A percentile compares a stretch with the other conserved stretches of the same genome.
Evolutionary conservation across 768 basidiomycete genomes (phyloP).

Genomic region (Pleurotus djamor): DNA sequence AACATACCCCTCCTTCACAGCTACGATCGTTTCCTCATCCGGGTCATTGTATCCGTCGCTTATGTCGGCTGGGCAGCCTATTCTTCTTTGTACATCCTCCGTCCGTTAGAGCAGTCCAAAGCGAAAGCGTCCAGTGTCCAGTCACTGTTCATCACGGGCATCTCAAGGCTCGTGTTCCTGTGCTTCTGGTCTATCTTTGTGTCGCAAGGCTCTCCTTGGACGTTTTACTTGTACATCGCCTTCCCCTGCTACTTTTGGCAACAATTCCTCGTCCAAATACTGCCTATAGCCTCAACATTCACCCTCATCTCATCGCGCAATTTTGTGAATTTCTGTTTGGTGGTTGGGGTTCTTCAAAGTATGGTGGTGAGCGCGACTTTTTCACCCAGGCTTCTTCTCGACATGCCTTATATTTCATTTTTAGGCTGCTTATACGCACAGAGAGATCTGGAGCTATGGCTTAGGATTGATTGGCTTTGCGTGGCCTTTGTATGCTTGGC

Average conservation of each 20-base stretch:
- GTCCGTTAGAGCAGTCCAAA: slow-evolving; percentile 25
- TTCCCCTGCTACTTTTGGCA: slow-evolving; percentile 83
- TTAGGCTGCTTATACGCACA: slow-evolving; percentile 69
- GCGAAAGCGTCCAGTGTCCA: not conserved
- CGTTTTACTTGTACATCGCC: slow-evolving; percentile 71
- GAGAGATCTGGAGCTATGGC: slow-evolving; percentile 71
- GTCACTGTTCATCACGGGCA: slow-evolving; percentile 8
- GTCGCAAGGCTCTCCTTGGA: slow-evolving; percentile 65
- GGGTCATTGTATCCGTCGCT: slow-evolving; percentile 63
- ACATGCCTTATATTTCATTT: not conserved
- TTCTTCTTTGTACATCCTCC: slow-evolving; percentile 55
- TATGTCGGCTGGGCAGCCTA: slow-evolving; percentile 81
- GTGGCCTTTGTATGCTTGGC: slow-evolving; percentile 66
- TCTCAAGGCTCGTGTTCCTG: slow-evolving; percentile 22
- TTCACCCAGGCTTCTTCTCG: slow-evolving; percentile 9
- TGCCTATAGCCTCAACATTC: slow-evolving; percentile 11
- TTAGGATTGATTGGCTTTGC: slow-evolving; percentile 55
- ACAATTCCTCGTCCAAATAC: slow-evolving; percentile 37
- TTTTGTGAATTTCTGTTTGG: slow-evolving; percentile 24
- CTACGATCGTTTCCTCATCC: slow-evolving; percentile 71
- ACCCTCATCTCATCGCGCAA: slow-evolving; percentile 2
- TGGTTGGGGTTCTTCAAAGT: slow-evolving; percentile 47
- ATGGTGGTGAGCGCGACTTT: slow-evolving; percentile 61
- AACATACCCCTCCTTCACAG: not conserved
- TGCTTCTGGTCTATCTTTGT: slow-evolving; percentile 51